phyloP scores from a whole-genome alignment of 2,329 filamentous ascomycete species.

The Ophiostoma ulmi region DNA sequence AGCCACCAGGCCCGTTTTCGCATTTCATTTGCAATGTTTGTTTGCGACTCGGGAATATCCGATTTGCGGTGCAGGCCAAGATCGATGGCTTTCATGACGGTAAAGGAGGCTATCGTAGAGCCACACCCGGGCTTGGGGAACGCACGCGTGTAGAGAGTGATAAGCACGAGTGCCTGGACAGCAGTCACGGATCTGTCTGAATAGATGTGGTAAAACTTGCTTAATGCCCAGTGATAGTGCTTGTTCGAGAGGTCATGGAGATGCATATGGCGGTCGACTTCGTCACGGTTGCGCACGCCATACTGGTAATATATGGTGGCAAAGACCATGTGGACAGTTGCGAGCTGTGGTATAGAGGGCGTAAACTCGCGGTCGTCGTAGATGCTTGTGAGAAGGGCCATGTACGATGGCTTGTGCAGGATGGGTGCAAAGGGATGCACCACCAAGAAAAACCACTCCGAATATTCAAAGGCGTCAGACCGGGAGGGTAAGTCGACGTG shows the following conservation, averaged over 20 bases:
- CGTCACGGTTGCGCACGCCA: conserved; percentile 61
- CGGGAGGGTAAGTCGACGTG: conserved; percentile 58
- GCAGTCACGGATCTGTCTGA: conserved; percentile 58
- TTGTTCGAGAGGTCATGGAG: conserved; percentile 64
- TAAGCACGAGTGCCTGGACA: conserved; percentile 67
- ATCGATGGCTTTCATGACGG: conserved; percentile 66
- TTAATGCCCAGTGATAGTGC: conserved; percentile 72
- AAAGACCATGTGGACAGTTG: conserved; percentile 73
- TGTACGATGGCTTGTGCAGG: conserved; percentile 70
- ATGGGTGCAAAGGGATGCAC: conserved; percentile 68
- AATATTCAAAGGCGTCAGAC: conserved; percentile 61
- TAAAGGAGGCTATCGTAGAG: conserved; percentile 60
- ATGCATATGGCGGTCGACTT: conserved; percentile 48
- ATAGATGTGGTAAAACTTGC: conserved; percentile 61
- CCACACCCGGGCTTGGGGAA: conserved; percentile 76
- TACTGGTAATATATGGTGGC: conserved; percentile 74
- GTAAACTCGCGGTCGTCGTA: conserved; percentile 65
- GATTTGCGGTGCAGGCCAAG: conserved; percentile 69
- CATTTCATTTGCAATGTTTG: conserved; percentile 65
- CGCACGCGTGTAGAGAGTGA: conserved; percentile 66
- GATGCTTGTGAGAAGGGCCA: conserved; percentile 59
- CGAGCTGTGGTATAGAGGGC: conserved; percentile 59
- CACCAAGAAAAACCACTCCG: conserved; percentile 69
- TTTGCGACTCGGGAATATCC: conserved; percentile 44
- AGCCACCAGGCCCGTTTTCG: conserved; percentile 75